Conservation (phyloP, 1,284 basidiomycete genomes). For the Neolentinus lepideus region DNA sequence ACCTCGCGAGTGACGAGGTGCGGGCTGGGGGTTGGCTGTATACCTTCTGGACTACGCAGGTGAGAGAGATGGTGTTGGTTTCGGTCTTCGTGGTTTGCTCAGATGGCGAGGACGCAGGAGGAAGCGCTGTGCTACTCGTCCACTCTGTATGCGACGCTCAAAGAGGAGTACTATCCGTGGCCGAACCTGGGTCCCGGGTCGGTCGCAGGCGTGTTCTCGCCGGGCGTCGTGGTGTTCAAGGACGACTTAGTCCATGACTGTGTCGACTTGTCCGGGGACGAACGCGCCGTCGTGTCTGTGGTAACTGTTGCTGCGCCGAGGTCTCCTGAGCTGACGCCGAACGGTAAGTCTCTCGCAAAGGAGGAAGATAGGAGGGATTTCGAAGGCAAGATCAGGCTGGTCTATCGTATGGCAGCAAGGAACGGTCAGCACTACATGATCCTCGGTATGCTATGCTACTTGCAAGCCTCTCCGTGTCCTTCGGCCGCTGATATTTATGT, state of each 20-base stretch:
- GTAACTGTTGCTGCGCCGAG: slow-evolving; percentile 37
- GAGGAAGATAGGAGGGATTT: slow-evolving; percentile 25
- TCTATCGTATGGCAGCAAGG: slow-evolving; percentile 35
- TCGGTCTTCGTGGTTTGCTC: not conserved
- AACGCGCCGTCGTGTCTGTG: slow-evolving; percentile 31
- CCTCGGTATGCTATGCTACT: slow-evolving; percentile 21
- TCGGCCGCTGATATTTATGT: not conserved
- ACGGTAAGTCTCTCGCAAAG: slow-evolving; percentile 23
- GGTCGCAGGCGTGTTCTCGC: slow-evolving; percentile 33
- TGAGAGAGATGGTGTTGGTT: slow-evolving; percentile 6
- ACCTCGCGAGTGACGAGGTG: slow-evolving; percentile 33
- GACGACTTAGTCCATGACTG: slow-evolving; percentile 36
- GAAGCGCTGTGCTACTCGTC: slow-evolving; percentile 41
- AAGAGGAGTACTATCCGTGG: slow-evolving; percentile 36
- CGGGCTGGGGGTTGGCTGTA: slow-evolving; percentile 32
- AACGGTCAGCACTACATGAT: slow-evolving; percentile 29
- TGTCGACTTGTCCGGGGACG: slow-evolving; percentile 23
- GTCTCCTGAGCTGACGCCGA: slow-evolving; percentile 18
- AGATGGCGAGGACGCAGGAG: slow-evolving; percentile 11
- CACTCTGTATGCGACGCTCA: slow-evolving; percentile 35
- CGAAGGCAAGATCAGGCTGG: slow-evolving; percentile 32
- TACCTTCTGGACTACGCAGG: slow-evolving; percentile 29
- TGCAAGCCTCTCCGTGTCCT: not conserved
- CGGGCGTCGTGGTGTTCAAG: slow-evolving; percentile 38
- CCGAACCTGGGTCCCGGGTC: slow-evolving; percentile 34